Conservation (phyloP, 495 filamentous ascomycete genomes). For the Sabuloglossum arenarium region DNA sequence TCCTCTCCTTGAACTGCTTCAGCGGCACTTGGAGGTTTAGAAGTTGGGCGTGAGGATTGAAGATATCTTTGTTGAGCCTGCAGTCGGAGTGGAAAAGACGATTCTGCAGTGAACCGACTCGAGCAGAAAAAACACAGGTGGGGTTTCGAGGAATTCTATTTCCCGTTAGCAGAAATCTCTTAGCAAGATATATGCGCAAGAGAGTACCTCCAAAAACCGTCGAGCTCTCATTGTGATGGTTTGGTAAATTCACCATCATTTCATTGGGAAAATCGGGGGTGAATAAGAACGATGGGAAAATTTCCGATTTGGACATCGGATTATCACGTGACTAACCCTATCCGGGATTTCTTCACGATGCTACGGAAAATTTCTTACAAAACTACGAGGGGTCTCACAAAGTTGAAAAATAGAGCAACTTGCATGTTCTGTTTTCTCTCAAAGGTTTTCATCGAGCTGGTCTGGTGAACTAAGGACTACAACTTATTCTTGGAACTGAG, state of each 20-base stretch:
- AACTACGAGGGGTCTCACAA: no score
- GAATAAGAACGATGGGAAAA: background rate
- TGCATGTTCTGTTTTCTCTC: no score
- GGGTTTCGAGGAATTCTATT: background rate
- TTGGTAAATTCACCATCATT: background rate
- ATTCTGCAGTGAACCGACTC: background rate
- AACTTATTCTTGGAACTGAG: no score
- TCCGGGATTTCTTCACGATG: no score
- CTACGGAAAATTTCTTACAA: no score
- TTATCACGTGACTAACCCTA: no score
- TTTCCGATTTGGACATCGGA: background rate
- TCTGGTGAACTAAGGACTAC: no score
- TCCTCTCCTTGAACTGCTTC: background rate
- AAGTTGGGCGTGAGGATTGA: background rate
- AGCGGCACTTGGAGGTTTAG: background rate
- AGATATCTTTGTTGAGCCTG: background rate
- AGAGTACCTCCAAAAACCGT: background rate
- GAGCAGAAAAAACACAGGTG: background rate
- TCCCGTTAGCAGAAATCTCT: background rate
- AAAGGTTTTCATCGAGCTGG: no score
- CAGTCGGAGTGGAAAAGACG: background rate
- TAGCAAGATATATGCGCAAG: background rate
- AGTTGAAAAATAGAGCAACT: no score
- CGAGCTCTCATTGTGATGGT: background rate
- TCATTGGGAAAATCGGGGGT: background rate